Conservation (phyloP, 2,329 filamentous ascomycete species). For the Diaporthe vexans region DNA sequence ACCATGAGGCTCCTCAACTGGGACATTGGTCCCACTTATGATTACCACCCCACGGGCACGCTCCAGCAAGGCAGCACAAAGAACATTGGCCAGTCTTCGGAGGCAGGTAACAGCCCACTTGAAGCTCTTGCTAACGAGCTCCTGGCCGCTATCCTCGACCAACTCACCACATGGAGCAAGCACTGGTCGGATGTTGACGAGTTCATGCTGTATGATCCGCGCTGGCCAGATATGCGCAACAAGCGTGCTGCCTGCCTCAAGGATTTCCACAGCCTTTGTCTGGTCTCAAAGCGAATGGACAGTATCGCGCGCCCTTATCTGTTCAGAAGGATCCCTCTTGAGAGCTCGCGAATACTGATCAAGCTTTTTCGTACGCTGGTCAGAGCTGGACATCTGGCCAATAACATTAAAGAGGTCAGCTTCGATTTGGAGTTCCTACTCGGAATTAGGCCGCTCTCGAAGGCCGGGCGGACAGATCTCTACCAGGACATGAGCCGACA, state of each 20-base stretch:
- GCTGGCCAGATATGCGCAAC: too few relatives aligned
- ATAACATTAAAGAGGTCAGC: background rate
- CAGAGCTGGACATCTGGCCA: background rate
- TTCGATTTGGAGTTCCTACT: background rate
- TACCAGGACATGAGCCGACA: background rate
- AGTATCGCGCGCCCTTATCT: background rate
- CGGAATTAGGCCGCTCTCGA: background rate
- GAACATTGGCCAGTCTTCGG: background rate
- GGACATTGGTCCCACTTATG: too few relatives aligned
- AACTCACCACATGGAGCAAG: background rate
- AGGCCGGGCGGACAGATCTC: background rate
- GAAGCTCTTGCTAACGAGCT: background rate
- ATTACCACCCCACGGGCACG: too few relatives aligned
- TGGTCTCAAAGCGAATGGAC: background rate
- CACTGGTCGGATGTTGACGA: too few relatives aligned
- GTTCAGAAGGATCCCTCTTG: background rate
- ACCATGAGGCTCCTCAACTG: too few relatives aligned
- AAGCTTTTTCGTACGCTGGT: background rate
- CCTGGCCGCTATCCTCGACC: background rate
- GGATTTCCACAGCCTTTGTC: background rate
- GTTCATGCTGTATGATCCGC: too few relatives aligned
- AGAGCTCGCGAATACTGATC: background rate
- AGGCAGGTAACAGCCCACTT: background rate
- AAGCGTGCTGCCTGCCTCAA: background rate
- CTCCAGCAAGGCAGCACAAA: too few relatives aligned